Conservation (phyloP, 1,139 yeast genomes). For the Yamadazyma mexicana region DNA sequence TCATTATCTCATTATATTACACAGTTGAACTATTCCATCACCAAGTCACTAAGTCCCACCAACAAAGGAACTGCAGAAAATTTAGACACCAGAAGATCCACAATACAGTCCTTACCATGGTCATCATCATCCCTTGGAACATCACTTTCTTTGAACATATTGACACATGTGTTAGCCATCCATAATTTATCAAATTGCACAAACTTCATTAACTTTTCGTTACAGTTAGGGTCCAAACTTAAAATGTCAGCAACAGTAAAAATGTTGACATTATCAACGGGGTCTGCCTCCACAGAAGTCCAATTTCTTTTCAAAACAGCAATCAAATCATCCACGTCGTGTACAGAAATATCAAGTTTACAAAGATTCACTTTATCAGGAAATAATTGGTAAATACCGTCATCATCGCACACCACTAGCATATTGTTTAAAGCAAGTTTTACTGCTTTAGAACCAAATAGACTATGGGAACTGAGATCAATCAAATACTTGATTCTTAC, state of each 20-base stretch:
- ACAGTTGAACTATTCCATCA: conserved; percentile 7
- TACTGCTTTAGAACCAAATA: conserved; percentile 11
- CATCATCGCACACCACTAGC: conserved; percentile 9
- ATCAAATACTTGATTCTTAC: conserved; percentile 10
- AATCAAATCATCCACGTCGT: conserved; percentile 6
- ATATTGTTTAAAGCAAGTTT: conserved; percentile 9
- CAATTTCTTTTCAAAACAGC: conserved; percentile 5
- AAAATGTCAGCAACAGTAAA: conserved; percentile 11
- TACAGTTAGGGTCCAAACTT: conserved; percentile 6
- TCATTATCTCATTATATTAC: too few species aligned
- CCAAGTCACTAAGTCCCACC: conserved; percentile 5
- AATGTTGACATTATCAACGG: conserved; percentile 5
- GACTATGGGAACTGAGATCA: conserved; percentile 4
- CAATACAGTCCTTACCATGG: conserved; percentile 5
- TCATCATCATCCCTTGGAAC: conserved; percentile 12
- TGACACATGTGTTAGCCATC: conserved; percentile 9
- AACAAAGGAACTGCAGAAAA: conserved; percentile 7
- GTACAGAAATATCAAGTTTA: conserved; percentile 4
- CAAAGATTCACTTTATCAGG: conserved; percentile 5
- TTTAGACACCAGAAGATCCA: conserved; percentile 7
- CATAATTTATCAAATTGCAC: conserved; percentile 13
- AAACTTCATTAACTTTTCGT: conserved; percentile 7
- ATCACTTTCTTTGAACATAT: conserved; percentile 10
- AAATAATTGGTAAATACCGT: conserved; percentile 14
- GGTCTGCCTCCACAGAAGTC: conserved; percentile 7